A percentile compares a stretch with the other conserved stretches of the same genome.
Evolutionary conservation across 208 protist genomes (phyloP).

Genomic region (Acanthamoeba royreba): DNA sequence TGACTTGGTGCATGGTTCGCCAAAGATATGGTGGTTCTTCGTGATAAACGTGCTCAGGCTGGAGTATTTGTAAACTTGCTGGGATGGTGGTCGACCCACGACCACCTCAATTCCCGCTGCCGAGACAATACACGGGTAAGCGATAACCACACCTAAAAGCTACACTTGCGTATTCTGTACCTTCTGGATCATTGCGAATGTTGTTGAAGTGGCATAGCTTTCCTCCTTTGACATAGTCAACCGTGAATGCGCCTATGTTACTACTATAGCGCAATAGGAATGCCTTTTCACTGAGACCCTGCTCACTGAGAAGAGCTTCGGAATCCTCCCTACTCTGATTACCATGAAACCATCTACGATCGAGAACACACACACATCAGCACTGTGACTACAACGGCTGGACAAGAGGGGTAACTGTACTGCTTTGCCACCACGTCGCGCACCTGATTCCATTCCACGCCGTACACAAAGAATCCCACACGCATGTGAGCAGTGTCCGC

Average conservation of each 20-base stretch:
- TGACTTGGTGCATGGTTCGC: background rate
- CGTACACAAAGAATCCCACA: background rate
- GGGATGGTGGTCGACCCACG: background rate
- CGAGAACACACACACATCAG: background rate
- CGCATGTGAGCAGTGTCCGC: too few relatives aligned
- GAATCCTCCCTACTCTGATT: background rate
- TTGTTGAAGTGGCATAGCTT: slow-evolving; percentile 41
- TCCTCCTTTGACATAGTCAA: slow-evolving; percentile 7
- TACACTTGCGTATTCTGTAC: background rate
- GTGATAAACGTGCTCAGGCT: background rate
- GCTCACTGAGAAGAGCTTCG: background rate
- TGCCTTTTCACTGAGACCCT: background rate
- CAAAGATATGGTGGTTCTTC: slow-evolving; percentile 17
- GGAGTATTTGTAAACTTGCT: background rate
- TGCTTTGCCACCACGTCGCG: background rate
- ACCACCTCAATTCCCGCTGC: background rate
- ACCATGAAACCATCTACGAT: background rate
- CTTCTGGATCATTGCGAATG: background rate
- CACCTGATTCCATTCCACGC: background rate
- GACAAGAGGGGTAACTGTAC: background rate
- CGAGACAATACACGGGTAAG: background rate
- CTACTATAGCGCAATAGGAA: slow-evolving; percentile 6
- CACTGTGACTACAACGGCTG: background rate
- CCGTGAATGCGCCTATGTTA: background rate
- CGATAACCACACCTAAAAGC: background rate